Base-by-base conservation (phyloP, 2,329 filamentous ascomycete species). In the Epichloe sibirici region DNA sequence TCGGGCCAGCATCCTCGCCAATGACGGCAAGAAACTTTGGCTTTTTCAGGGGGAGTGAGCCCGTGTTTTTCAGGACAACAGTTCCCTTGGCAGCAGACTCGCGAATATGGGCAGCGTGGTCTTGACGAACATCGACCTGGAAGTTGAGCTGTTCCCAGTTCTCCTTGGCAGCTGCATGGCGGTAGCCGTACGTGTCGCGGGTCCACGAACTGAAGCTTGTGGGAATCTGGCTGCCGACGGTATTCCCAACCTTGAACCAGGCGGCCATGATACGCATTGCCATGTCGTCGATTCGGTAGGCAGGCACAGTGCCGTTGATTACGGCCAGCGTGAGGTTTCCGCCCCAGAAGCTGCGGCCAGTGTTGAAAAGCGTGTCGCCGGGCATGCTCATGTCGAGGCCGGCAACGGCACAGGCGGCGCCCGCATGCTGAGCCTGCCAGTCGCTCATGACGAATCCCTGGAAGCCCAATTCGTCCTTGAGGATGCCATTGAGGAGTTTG, bases 151-250 rank as follows among this genome's bases (percentile, higher is more conserved):
- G 76, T 51, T 81, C 77, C 59, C 77, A 79, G 48, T 79, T 79
- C 54, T 83, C 74, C 25, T 78, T 68, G 12, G 79, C 85, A 9
- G 76, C 78, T 49, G 68, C 74, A 64, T 95, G 83, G 48, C 81
- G 62, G 54, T 80, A 85, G 44, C 85, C 87, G 58, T 79, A 86
- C 0, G 86, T 90, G 60, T 91, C 83, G 1, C 74, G 70, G 1
- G 85, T 88, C 91, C 91, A 97, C 5, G 89, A 89, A 61, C 85
- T 85, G 70, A 96, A 95, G 75, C 90, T 97, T 67, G 87, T 82
- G 2, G 74, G 70, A 0, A 69, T 66, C 49, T 74, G 67, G 4
- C 68, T 63, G 25, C 71, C 67, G 2, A 81, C 59, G 0, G 71
- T 75, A 56, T 75, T 72, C 49, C 81, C 80, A 39, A 83, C 79